phyloP scores from a whole-genome alignment of 2,329 filamentous ascomycete genomes.

The Penicillium sp. region DNA sequence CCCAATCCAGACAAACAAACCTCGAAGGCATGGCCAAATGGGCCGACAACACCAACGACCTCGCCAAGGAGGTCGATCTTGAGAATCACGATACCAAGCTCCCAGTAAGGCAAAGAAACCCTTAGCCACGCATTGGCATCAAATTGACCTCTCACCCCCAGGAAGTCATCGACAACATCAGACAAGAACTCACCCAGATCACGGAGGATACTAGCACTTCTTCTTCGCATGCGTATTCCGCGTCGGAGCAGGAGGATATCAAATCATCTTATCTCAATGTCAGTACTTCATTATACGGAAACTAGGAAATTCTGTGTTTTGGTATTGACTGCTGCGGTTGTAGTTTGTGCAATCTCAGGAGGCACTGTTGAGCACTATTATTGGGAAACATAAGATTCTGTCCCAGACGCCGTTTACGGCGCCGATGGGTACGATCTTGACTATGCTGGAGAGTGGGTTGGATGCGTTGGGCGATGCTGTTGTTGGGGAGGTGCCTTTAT shows the following conservation, averaged over 20 bases:
- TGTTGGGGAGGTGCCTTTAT: neutral
- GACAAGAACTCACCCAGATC: neutral
- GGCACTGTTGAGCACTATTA: neutral
- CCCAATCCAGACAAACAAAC: neutral
- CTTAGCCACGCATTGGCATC: too few species aligned
- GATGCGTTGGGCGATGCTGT: neutral
- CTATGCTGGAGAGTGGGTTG: neutral
- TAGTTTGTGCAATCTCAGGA: neutral
- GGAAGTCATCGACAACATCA: neutral
- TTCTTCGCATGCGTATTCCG: neutral
- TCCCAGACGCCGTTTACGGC: neutral
- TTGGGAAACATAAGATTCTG: neutral
- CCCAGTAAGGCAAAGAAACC: neutral
- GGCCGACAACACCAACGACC: neutral
- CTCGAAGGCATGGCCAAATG: neutral
- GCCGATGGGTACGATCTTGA: neutral
- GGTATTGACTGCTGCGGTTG: too few species aligned
- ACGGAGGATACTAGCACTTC: neutral
- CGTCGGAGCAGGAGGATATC: neutral
- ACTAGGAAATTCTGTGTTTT: too few species aligned
- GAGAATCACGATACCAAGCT: neutral
- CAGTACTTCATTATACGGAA: neutral
- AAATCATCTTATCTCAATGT: neutral
- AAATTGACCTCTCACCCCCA: neutral
- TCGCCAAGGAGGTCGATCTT: neutral